These are phyloP conservation scores for Leptomonas seymouri DNA, from an alignment of 208 protist genomes.

Conservation along the genomic window DNA sequence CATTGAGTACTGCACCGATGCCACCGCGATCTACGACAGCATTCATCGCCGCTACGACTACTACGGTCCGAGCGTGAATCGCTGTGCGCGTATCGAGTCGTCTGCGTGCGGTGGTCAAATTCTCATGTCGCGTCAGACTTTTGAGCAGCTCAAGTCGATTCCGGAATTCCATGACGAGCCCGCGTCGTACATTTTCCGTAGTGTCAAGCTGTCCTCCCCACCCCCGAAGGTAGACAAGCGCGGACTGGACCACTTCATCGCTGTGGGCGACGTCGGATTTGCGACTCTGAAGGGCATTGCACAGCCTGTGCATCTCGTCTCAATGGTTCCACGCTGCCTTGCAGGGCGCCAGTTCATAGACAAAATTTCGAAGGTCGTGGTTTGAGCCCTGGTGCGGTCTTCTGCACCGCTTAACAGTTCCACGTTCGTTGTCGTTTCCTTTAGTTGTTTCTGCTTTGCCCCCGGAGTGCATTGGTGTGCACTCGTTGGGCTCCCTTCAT, in stretches of 20 bases:
- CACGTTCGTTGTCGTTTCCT: too few relatives aligned
- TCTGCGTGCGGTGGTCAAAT: slow-evolving; percentile 85
- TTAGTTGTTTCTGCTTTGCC: too few relatives aligned
- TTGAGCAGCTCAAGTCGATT: slow-evolving; percentile 57
- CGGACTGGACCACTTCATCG: slow-evolving; percentile 64
- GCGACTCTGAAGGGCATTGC: slow-evolving; percentile 52
- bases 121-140: slow-evolving; percentile 66
- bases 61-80: slow-evolving; percentile 89
- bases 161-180: slow-evolving; percentile 63
- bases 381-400: background rate
- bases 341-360: slow-evolving; percentile 56
- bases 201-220: slow-evolving; percentile 41
- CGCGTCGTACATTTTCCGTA: slow-evolving; percentile 46
- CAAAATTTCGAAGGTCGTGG: slow-evolving; percentile 26
- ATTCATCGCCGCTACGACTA: slow-evolving; percentile 86
- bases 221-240: slow-evolving; percentile 33
- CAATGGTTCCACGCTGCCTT: slow-evolving; percentile 57
- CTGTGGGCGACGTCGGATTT: slow-evolving; percentile 53
- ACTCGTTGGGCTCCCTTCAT: background rate
- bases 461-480: background rate
- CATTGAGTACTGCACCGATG: slow-evolving; percentile 78
- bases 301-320: slow-evolving; percentile 64
- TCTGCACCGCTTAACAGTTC: background rate
- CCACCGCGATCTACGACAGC: slow-evolving; percentile 61
- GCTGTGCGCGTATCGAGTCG: slow-evolving; percentile 74